Evolutionary conservation across 768 basidiomycete species (phyloP).

Genomic region (Termitomyces sp.): DNA sequence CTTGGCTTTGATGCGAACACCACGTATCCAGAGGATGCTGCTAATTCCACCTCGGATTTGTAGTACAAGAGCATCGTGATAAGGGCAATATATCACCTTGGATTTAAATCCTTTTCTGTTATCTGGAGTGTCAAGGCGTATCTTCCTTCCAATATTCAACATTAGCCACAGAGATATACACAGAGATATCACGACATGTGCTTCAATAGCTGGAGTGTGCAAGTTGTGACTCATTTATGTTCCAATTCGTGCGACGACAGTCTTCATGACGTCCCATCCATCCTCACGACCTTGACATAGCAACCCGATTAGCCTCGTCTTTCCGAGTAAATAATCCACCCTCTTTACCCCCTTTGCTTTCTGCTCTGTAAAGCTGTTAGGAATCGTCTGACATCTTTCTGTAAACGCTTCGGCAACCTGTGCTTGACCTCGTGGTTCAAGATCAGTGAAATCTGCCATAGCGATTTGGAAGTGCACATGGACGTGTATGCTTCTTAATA

Average conservation of each 20-base stretch:
- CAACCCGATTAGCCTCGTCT: background rate
- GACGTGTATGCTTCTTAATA: background rate
- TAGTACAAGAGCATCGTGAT: background rate
- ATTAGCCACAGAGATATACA: too few species aligned
- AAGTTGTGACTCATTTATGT: background rate
- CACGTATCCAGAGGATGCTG: background rate
- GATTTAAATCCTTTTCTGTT: too few species aligned
- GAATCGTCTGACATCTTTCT: background rate
- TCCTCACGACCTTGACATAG: background rate
- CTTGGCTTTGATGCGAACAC: slow-evolving; percentile 9
- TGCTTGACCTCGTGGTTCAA: background rate
- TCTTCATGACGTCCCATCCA: background rate
- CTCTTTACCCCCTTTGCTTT: background rate
- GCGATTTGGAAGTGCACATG: background rate
- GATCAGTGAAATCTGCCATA: background rate
- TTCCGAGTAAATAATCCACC: slow-evolving; percentile 2
- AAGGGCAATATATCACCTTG: too few species aligned
- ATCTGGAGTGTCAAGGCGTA: too few species aligned
- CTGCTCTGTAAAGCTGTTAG: background rate
- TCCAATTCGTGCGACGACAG: background rate
- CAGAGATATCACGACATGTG: background rate
- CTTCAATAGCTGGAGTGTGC: background rate
- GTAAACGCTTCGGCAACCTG: background rate
- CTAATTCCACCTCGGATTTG: background rate
- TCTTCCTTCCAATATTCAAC: background rate